A percentile compares a stretch with the other conserved stretches of the same genome.
These are phyloP conservation scores for Adiantum capillusveneris DNA, from an alignment of 75 land plant species.

Conservation along the genomic window DNA sequence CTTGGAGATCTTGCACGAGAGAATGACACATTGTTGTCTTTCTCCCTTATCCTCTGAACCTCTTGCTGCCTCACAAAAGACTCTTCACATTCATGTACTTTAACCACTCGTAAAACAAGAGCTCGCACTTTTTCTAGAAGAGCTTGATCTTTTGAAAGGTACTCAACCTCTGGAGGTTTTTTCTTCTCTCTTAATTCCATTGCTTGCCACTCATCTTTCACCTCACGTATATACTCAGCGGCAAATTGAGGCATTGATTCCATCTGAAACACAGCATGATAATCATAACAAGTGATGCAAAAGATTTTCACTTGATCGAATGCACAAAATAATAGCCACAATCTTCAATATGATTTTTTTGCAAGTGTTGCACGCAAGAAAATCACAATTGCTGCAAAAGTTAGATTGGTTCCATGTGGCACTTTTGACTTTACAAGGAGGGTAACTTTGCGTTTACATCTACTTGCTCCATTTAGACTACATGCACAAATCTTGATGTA, in stretches of 20 bases:
- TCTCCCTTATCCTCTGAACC: background rate
- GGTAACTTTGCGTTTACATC: no score
- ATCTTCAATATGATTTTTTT: no score
- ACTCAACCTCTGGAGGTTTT: slow-evolving; percentile 25
- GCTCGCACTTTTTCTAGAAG: slow-evolving; percentile 27
- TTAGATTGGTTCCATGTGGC: no score
- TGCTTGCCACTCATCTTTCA: slow-evolving; percentile 32
- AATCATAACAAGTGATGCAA: background rate
- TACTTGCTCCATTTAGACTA: no score
- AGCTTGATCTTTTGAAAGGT: slow-evolving; percentile 33
- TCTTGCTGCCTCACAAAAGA: background rate
- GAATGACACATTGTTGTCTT: background rate
- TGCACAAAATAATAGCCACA: no score
- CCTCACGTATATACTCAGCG: slow-evolving; percentile 12
- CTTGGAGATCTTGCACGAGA: background rate
- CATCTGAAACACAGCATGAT: slow-evolving; percentile 21
- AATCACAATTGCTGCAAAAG: no score
- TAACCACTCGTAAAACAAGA: slow-evolving; percentile 24
- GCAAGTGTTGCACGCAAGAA: no score
- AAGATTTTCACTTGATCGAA: no score
- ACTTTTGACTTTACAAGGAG: no score
- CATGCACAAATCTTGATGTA: no score
- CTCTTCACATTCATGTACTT: slow-evolving; percentile 2
- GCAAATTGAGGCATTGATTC: slow-evolving; percentile 29
- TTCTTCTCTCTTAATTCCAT: slow-evolving; percentile 23